Evolutionary conservation across 23 red algal genomes (phyloP).

Genomic region (Chondrus crispus): DNA sequence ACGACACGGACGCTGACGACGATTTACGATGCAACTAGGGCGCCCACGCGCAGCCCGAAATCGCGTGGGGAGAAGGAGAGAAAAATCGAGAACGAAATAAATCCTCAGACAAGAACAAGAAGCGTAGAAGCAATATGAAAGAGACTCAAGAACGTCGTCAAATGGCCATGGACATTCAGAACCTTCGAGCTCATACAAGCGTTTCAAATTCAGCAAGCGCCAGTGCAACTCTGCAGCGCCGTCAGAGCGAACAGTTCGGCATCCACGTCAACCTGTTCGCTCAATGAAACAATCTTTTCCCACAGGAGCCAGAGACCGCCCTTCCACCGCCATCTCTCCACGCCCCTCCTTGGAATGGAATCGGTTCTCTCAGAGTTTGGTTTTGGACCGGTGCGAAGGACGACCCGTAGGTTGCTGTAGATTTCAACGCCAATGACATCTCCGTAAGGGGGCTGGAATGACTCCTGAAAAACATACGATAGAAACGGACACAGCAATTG

Average conservation of each 20-base stretch:
- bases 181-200: neutral
- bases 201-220: neutral
- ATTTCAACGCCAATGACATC: too few relatives aligned
- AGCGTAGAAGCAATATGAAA: neutral
- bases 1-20: neutral
- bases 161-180: neutral
- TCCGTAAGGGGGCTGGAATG: too few relatives aligned
- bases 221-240: neutral
- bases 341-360: too few relatives aligned
- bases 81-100: neutral
- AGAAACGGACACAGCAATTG: too few relatives aligned
- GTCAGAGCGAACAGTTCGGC: neutral
- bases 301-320: neutral
- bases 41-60: neutral
- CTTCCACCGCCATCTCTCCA: neutral
- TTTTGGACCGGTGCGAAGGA: too few relatives aligned
- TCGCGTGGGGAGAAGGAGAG: neutral
- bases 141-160: neutral
- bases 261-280: neutral
- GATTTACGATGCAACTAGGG: neutral
- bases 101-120: neutral
- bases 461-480: too few relatives aligned
- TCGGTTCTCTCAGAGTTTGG: too few relatives aligned
- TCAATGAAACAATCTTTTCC: neutral
- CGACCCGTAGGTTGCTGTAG: too few relatives aligned